phyloP scores from a whole-genome alignment of 768 basidiomycete species.

The Phanerochaete carnosa region DNA sequence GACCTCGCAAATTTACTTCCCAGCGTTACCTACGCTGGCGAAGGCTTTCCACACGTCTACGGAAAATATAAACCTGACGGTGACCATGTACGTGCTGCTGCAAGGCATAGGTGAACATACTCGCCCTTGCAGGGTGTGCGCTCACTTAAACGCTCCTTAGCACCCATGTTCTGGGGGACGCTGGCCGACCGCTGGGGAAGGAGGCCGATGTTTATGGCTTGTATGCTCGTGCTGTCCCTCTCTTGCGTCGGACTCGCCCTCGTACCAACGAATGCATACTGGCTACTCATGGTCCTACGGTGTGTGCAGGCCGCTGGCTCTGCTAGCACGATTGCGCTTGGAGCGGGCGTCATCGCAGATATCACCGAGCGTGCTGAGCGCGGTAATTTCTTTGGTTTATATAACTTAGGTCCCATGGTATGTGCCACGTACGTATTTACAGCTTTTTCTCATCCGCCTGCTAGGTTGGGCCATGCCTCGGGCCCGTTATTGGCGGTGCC shows the following conservation, averaged over 20 bases:
- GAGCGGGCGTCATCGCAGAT: constrained; percentile 76
- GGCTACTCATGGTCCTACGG: constrained; percentile 76
- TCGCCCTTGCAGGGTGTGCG: not conserved
- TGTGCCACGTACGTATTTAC: constrained; percentile 14
- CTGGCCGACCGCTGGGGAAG: constrained; percentile 65
- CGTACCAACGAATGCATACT: constrained; percentile 58
- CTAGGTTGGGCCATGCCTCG: constrained; percentile 32
- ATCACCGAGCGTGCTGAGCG: constrained; percentile 70
- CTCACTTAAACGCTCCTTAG: constrained; percentile 14
- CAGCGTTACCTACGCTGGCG: constrained; percentile 69
- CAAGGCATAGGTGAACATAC: constrained; percentile 51
- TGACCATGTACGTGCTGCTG: constrained; percentile 72
- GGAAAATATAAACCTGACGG: constrained; percentile 76
- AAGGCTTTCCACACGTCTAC: constrained; percentile 58
- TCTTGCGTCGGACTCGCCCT: constrained; percentile 64
- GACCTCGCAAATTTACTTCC: constrained; percentile 76
- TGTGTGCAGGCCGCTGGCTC: constrained; percentile 78
- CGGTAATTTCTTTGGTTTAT: constrained; percentile 72
- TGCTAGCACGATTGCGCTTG: constrained; percentile 55
- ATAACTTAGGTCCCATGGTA: constrained; percentile 62
- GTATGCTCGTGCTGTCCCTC: constrained; percentile 56
- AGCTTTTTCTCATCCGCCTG: not conserved
- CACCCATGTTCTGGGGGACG: constrained; percentile 61
- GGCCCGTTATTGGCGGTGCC: constrained; percentile 48
- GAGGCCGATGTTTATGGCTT: constrained; percentile 57